Conservation (phyloP, 2,329 filamentous ascomycete species). For the Hypoxylon sp. region DNA sequence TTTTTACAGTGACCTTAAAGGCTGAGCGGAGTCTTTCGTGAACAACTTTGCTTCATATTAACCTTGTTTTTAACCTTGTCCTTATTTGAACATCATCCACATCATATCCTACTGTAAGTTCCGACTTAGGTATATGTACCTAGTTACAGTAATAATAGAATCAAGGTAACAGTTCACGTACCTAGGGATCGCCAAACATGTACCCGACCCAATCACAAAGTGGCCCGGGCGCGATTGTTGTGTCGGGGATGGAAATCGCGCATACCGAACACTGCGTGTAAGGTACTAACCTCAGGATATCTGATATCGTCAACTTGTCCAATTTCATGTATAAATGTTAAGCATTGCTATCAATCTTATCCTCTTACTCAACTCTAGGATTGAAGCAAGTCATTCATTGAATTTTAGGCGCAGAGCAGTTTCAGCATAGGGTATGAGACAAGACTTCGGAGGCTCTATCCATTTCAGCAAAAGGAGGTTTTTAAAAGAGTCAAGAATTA, state of each 20-base stretch:
- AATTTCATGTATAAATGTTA: constrained; percentile 18
- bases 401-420: constrained; percentile 30
- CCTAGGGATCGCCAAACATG: constrained; percentile 1
- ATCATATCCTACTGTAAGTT: constrained; percentile 3
- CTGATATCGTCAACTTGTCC: constrained; percentile 6
- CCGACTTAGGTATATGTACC: not conserved
- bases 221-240: not conserved
- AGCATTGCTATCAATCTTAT: constrained; percentile 1
- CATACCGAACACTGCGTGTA: not conserved
- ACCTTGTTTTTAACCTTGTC: constrained; percentile 21
- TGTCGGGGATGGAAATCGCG: constrained; percentile 21
- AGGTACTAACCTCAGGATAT: constrained; percentile 12
- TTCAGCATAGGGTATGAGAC: constrained; percentile 36
- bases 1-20: constrained; percentile 26
- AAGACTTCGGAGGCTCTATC: constrained; percentile 16
- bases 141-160: not conserved
- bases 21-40: constrained; percentile 37
- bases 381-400: constrained; percentile 8
- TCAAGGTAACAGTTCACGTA: constrained; percentile 7
- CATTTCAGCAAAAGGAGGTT: constrained; percentile 6
- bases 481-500: constrained; percentile 34
- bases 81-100: constrained; percentile 10
- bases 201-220: not conserved
- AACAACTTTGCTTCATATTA: constrained; percentile 22
- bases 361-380: constrained; percentile 3